These are phyloP conservation scores for Stygiomarasmius scandens DNA, from an alignment of 1,284 basidiomycete genomes.

Conservation along the genomic window DNA sequence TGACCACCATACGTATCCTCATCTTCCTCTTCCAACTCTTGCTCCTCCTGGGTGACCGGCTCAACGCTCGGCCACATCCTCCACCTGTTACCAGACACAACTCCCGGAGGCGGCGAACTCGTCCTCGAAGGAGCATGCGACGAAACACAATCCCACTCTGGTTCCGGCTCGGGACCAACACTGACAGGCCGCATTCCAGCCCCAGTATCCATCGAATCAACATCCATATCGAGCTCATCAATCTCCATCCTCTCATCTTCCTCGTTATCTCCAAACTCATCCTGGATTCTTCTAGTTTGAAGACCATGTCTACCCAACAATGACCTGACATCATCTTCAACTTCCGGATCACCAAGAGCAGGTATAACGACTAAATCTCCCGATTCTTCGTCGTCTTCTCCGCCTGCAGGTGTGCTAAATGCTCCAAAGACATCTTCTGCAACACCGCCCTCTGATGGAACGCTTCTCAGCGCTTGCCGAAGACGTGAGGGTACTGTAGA, in stretches of 20 bases:
- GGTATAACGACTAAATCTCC: slow-evolving; percentile 57
- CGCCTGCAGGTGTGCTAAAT: background rate
- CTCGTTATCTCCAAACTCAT: slow-evolving; percentile 26
- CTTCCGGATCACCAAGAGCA: slow-evolving; percentile 55
- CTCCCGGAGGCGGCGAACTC: slow-evolving; percentile 11
- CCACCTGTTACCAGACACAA: slow-evolving; percentile 8
- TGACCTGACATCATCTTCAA: slow-evolving; percentile 63
- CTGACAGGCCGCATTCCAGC: too few relatives aligned
- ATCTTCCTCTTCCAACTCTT: background rate
- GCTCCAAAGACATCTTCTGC: background rate
- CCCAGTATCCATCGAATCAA: too few relatives aligned
- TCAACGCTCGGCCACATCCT: slow-evolving; percentile 7
- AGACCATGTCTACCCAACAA: slow-evolving; percentile 53
- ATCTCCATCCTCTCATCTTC: slow-evolving; percentile 31
- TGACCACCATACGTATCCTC: slow-evolving; percentile 8
- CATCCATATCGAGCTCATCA: slow-evolving; percentile 31
- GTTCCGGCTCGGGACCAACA: slow-evolving; percentile 9
- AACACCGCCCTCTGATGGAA: background rate
- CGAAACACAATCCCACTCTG: slow-evolving; percentile 28
- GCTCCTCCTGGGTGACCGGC: background rate
- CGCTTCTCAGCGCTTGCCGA: background rate
- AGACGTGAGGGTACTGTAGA: background rate
- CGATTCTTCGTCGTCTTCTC: slow-evolving; percentile 21
- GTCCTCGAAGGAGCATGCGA: slow-evolving; percentile 31
- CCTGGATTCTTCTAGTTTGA: slow-evolving; percentile 21